These are phyloP conservation scores for Trichoderma oligosporum DNA, from an alignment of 2,329 filamentous ascomycete genomes.

Conservation along the genomic window DNA sequence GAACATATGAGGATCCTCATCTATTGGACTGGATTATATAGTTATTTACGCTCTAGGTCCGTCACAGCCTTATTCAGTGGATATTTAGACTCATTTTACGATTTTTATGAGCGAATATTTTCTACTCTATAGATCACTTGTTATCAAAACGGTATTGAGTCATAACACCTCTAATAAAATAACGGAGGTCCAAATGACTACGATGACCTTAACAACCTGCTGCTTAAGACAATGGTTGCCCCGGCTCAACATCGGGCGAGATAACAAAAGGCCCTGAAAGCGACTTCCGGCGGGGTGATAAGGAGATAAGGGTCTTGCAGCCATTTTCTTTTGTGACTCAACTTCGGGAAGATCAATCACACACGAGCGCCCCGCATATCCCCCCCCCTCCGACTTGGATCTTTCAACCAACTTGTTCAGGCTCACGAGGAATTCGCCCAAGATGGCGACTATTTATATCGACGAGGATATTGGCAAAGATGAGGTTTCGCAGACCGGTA, in stretches of 20 bases:
- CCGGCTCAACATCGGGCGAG: conserved; percentile 10
- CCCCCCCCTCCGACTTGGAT: not conserved
- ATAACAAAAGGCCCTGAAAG: not conserved
- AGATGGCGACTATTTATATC: conserved; percentile 43
- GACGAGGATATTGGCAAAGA: conserved; percentile 77
- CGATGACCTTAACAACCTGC: conserved; percentile 1
- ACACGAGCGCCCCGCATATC: conserved; percentile 11
- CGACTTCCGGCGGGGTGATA: conserved; percentile 20
- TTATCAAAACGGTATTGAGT: not conserved
- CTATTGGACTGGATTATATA: too few relatives aligned
- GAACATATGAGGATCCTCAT: too few relatives aligned
- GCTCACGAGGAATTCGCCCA: conserved; percentile 1
- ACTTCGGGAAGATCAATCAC: conserved; percentile 10
- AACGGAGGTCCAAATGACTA: not conserved
- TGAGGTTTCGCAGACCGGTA: conserved; percentile 62
- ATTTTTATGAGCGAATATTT: too few relatives aligned
- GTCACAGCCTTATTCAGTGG: too few relatives aligned
- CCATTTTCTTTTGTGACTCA: conserved; percentile 17
- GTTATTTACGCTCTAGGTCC: too few relatives aligned
- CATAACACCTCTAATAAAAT: not conserved
- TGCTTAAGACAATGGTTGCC: not conserved
- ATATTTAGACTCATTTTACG: too few relatives aligned
- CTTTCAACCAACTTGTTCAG: conserved; percentile 1
- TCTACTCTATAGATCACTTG: not conserved
- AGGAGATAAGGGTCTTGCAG: conserved; percentile 17